phyloP scores from a whole-genome alignment of 176 grass and related monocot species.

The Zoysia japonica region DNA sequence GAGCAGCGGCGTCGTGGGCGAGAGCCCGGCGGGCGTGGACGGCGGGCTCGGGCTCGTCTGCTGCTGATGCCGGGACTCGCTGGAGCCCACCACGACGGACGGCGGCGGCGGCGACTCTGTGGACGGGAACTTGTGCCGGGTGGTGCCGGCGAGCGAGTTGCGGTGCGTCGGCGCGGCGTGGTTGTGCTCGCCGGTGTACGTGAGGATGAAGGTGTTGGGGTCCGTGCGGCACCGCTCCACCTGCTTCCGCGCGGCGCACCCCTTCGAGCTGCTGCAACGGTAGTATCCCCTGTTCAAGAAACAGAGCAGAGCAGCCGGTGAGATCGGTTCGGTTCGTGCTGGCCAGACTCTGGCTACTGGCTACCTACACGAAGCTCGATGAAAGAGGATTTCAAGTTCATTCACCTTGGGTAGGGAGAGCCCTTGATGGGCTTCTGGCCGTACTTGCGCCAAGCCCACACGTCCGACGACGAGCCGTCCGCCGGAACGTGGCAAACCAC shows the following conservation, averaged over 20 bases:
- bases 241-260: slow-evolving; percentile 80
- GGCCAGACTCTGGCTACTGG: neutral
- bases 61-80: slow-evolving; percentile 4
- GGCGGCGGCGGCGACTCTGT: neutral
- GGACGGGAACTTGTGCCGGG: slow-evolving; percentile 55
- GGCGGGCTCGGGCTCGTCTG: slow-evolving; percentile 7
- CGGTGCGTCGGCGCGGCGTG: slow-evolving; percentile 79
- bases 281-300: slow-evolving; percentile 72
- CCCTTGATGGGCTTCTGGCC: slow-evolving; percentile 92
- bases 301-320: slow-evolving; percentile 21
- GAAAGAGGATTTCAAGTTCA: neutral
- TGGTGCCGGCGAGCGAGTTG: slow-evolving; percentile 83
- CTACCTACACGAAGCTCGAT: neutral
- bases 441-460: slow-evolving; percentile 89
- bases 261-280: slow-evolving; percentile 87
- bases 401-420: slow-evolving; percentile 66
- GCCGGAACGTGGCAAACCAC: slow-evolving; percentile 76
- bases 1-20: slow-evolving; percentile 58
- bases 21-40: slow-evolving; percentile 34
- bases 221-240: slow-evolving; percentile 74
- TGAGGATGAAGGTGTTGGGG: slow-evolving; percentile 74
- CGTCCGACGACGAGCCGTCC: slow-evolving; percentile 71
- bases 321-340: neutral
- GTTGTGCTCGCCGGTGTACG: slow-evolving; percentile 89
- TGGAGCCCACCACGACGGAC: slow-evolving; percentile 1